phyloP scores from a whole-genome alignment of 2,329 filamentous ascomycete species.

The Penicillium sp. region DNA sequence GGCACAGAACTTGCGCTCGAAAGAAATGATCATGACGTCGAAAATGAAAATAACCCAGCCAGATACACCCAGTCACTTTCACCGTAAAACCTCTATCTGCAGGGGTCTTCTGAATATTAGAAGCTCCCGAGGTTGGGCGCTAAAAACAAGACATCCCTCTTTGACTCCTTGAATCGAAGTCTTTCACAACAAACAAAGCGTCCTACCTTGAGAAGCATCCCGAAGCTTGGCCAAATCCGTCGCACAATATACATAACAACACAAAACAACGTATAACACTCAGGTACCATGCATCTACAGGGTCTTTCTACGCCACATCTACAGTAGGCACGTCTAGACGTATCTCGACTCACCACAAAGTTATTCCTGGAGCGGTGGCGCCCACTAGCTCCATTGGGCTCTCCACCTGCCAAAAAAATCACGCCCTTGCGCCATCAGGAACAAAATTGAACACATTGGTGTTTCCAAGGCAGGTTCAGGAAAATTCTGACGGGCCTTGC shows the following conservation, averaged over 20 bases:
- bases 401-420: conserved; percentile 14
- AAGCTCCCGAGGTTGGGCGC: not conserved
- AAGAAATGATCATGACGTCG: not conserved
- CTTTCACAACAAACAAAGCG: not conserved
- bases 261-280: not conserved
- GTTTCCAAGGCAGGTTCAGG: not conserved
- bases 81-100: not conserved
- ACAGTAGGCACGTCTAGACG: not conserved
- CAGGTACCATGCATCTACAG: not conserved
- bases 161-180: not conserved
- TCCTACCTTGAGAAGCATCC: not conserved
- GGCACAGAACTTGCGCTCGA: not conserved
- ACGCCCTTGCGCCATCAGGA: conserved; percentile 10
- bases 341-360: conserved; percentile 12
- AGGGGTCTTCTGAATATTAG: not conserved
- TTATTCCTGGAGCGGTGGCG: conserved; percentile 20
- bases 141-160: not conserved
- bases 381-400: conserved; percentile 13
- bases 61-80: not conserved
- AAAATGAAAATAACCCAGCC: not conserved
- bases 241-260: not conserved
- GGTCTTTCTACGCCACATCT: not conserved
- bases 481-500: not conserved
- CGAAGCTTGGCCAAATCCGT: not conserved
- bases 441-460: conserved; percentile 2